Percentiles rank a stretch among this genome's conserved stretches.
Conservation (phyloP, 208 protist species). For the Sergeia podlipaevii region DNA sequence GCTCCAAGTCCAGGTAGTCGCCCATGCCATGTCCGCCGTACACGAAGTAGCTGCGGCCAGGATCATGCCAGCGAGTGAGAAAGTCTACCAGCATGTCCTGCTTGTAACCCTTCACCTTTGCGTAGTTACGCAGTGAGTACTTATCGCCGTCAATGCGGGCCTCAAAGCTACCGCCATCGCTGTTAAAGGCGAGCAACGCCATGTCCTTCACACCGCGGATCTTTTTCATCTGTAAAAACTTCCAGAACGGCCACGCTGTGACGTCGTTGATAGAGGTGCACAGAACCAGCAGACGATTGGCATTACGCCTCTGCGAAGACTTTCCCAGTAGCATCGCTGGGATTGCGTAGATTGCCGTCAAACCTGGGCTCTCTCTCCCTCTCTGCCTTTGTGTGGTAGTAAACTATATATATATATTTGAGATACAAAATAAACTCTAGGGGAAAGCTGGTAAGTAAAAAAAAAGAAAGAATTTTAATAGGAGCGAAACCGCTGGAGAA, state of each 20-base stretch:
- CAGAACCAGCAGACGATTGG: slow-evolving; percentile 66
- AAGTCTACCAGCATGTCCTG: slow-evolving; percentile 69
- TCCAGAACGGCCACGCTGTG: slow-evolving; percentile 86
- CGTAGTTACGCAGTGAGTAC: slow-evolving; percentile 74
- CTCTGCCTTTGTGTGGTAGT: slow-evolving; percentile 12
- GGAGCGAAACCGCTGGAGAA: too few species aligned
- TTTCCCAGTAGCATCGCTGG: slow-evolving; percentile 11
- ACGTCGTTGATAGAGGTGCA: slow-evolving; percentile 85
- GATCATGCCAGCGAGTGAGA: slow-evolving; percentile 50
- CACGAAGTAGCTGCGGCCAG: slow-evolving; percentile 74
- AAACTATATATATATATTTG: not conserved
- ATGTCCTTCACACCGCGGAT: slow-evolving; percentile 70
- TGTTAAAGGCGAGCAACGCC: slow-evolving; percentile 84
- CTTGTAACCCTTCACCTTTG: slow-evolving; percentile 46
- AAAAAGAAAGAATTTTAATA: too few species aligned
- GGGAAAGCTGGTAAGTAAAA: not conserved
- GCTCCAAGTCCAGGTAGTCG: slow-evolving; percentile 81
- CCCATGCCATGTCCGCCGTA: slow-evolving; percentile 89
- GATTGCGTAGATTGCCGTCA: slow-evolving; percentile 8
- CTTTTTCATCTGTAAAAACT: slow-evolving; percentile 87
- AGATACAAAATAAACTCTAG: not conserved
- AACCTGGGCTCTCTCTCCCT: slow-evolving; percentile 10
- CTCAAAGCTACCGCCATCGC: slow-evolving; percentile 81
- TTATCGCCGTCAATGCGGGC: slow-evolving; percentile 67
- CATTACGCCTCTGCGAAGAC: slow-evolving; percentile 8